Conservation (phyloP, 1,284 basidiomycete species). For the Malassezia brasiliensis region DNA sequence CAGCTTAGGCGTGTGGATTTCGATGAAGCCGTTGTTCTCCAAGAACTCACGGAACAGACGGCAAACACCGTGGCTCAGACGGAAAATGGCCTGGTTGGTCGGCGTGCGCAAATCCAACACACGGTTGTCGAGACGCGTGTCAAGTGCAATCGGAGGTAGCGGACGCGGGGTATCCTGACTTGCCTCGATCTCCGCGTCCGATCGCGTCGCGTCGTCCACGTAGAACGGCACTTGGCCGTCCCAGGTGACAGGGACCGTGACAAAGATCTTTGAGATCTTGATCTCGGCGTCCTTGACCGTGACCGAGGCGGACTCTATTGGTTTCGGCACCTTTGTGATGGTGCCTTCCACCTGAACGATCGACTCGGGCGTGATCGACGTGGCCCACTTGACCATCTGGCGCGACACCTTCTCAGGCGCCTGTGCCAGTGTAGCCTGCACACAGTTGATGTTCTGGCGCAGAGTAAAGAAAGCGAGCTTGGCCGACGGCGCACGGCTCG, state of each 20-base stretch:
- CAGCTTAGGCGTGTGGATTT: constrained; percentile 96
- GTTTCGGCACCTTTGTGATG: constrained; percentile 58
- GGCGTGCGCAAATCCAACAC: constrained; percentile 87
- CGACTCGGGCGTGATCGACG: constrained; percentile 68
- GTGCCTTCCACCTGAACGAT: constrained; percentile 79
- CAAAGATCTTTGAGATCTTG: constrained; percentile 71
- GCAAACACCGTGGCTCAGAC: constrained; percentile 75
- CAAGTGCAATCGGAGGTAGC: constrained; percentile 49
- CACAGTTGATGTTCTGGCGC: constrained; percentile 76
- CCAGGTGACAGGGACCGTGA: constrained; percentile 64
- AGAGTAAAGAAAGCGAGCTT: constrained; percentile 93
- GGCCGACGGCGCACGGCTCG: constrained; percentile 62
- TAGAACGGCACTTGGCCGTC: constrained; percentile 65
- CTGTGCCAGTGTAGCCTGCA: constrained; percentile 75
- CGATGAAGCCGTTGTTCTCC: constrained; percentile 66
- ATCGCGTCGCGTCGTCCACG: constrained; percentile 80
- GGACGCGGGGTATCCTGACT: constrained; percentile 44
- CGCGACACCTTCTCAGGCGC: constrained; percentile 77
- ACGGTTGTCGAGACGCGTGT: constrained; percentile 90
- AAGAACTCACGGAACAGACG: constrained; percentile 81
- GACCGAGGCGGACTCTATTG: constrained; percentile 80
- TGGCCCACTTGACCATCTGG: constrained; percentile 94
- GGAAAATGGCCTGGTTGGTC: constrained; percentile 94
- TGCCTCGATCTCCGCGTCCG: constrained; percentile 64
- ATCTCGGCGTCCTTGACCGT: constrained; percentile 81